Base-by-base conservation (phyloP, 2,329 filamentous ascomycete genomes). In the Neofusicoccum cordaticola region DNA sequence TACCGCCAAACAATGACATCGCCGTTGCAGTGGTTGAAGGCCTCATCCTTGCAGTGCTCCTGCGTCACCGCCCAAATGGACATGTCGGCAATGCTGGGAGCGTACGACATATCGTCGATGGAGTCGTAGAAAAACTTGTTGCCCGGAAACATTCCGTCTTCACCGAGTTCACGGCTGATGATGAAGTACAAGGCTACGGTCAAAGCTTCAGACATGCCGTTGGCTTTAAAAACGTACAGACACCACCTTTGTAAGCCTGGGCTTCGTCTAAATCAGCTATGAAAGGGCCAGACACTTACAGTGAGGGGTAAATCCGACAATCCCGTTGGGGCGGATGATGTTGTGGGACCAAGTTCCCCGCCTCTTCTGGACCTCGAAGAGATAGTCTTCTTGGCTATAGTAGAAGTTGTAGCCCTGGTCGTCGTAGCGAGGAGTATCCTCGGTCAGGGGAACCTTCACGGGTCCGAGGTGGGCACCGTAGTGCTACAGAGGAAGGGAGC, bases 171-270 rank as follows among this genome's bases (percentile, higher is more conserved):
- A 51, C 69, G 71, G 67, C 66, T 71, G 42, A 79, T 70, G 27
- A 74, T 71, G 57, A 73, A 74, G 65, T 82, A 83, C n/a, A 83
- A 68, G 0, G 75, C 80, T 2, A 81, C 64, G 1, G 75, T 72
- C 2, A 77, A 73, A 13, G 76, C 74, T 5, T 78, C 70, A 67
- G 82, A 83, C 73, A 81, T 80, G 64, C 65, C 67, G n/a, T 73
- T 68, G 1, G 72, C 66, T 39, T 7, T 15, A 39, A 39, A 15
- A 11, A 31, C 27, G 6, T 9, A 69, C 70, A 7, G 56, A 64
- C 15, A 15, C 50, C 31, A 7, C 8, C 6, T 34, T 4, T 12
- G 37, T 44, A n/a, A 45, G 53, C n/a, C n/a, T 31, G 27, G 27
- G 27, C 6, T 17, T 9, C 2, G 17, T 35, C 13, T 5, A 34